Percentiles rank a stretch among this genome's conserved stretches.
phyloP scores from a whole-genome alignment of 805 yeast genomes.

The Kluyveromyces aestuarii region DNA sequence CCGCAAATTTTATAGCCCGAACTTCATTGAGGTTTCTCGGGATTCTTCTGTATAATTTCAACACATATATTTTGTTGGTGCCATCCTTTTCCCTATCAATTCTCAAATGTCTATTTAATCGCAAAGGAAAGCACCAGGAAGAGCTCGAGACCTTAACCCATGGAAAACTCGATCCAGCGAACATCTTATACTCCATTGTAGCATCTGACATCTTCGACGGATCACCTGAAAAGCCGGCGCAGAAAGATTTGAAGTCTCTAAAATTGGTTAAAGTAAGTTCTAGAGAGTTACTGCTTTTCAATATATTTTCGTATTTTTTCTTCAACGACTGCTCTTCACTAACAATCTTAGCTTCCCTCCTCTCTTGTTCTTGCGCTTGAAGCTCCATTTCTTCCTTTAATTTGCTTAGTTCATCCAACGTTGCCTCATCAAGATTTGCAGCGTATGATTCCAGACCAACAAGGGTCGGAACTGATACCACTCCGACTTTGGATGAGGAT shows the following conservation, averaged over 20 bases:
- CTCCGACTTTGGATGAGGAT: constrained; percentile 46
- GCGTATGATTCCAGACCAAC: constrained; percentile 25
- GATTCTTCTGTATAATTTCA: constrained; percentile 2
- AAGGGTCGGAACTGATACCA: constrained; percentile 48
- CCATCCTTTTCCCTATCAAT: constrained; percentile 17
- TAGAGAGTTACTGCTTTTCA: constrained; percentile 14
- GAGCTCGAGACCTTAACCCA: constrained; percentile 28
- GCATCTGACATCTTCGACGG: neutral
- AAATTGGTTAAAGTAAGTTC: constrained; percentile 31
- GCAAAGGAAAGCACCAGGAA: constrained; percentile 27
- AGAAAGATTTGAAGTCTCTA: constrained; percentile 32
- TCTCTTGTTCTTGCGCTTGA: constrained; percentile 8
- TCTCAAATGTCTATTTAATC: constrained; percentile 13
- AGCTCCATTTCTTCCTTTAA: constrained; percentile 14
- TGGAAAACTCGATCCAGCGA: constrained; percentile 24
- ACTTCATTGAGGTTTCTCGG: neutral
- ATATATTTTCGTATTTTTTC: constrained; percentile 9
- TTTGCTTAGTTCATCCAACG: constrained; percentile 27
- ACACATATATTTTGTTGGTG: neutral
- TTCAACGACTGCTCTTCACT: constrained; percentile 4
- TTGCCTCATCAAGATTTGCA: constrained; percentile 22
- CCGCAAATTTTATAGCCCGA: neutral
- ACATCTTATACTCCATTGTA: constrained; percentile 11
- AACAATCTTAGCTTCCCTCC: constrained; percentile 7
- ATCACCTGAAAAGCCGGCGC: constrained; percentile 4